These are phyloP conservation scores for Willaertia magna DNA, from an alignment of 208 protist genomes.

Conservation along the genomic window DNA sequence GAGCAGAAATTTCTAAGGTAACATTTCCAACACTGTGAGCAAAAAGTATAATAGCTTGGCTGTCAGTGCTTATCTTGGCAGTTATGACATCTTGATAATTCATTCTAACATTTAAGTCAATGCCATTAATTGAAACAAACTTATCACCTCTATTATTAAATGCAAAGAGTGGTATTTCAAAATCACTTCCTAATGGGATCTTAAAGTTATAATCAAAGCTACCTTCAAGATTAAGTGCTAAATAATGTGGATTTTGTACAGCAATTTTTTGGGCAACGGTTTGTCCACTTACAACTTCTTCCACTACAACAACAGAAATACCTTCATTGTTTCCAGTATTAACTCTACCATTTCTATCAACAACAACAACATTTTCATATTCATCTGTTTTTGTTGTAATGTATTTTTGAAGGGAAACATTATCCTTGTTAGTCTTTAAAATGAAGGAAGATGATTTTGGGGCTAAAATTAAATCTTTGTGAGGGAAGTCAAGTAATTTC, in stretches of 20 bases:
- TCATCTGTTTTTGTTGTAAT: neutral
- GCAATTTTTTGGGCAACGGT: neutral
- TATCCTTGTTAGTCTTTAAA: neutral
- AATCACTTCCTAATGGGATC: neutral
- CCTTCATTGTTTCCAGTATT: neutral
- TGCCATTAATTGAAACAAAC: neutral
- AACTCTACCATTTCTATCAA: neutral
- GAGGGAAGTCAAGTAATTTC: neutral
- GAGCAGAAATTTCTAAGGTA: neutral
- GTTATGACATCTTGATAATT: neutral
- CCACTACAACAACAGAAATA: neutral
- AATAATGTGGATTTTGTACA: neutral
- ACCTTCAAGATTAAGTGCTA: neutral
- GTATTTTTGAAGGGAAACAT: neutral
- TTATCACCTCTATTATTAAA: neutral
- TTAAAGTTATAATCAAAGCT: neutral
- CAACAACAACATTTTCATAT: neutral
- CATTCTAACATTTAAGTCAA: neutral
- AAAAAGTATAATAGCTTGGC: neutral
- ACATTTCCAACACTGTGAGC: neutral
- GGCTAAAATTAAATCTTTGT: neutral
- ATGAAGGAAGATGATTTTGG: neutral
- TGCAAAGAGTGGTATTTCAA: neutral
- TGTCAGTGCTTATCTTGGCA: neutral
- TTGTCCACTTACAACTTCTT: neutral